A percentile compares a stretch with the other conserved stretches of the same genome.
phyloP scores from a whole-genome alignment of 305 asterid species.

The Ajuga reptans region DNA sequence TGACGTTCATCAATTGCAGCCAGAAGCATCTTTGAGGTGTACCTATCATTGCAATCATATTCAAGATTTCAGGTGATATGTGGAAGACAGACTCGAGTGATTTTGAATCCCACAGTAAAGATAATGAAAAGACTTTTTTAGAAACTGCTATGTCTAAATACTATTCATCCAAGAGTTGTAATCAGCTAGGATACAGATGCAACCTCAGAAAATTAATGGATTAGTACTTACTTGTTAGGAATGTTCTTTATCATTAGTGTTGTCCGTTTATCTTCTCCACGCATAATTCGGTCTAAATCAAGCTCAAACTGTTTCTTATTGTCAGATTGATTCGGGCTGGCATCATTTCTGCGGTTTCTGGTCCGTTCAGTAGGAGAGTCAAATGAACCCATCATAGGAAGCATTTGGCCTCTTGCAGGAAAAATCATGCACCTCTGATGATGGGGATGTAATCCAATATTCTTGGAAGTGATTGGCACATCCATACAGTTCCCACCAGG shows the following conservation, averaged over 20 bases:
- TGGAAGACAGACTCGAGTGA: neutral
- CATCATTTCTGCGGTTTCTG: slow-evolving; percentile 68
- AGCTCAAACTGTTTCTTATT: slow-evolving; percentile 97
- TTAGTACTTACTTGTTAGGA: slow-evolving; percentile 82
- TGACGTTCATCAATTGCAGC: slow-evolving; percentile 95
- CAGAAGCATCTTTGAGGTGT: slow-evolving; percentile 97
- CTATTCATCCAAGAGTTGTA: neutral
- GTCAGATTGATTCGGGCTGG: slow-evolving; percentile 58
- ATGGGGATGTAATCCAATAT: slow-evolving; percentile 64
- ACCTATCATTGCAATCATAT: slow-evolving; percentile 42
- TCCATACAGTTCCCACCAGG: slow-evolving; percentile 68
- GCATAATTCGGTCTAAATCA: slow-evolving; percentile 71
- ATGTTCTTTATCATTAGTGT: slow-evolving; percentile 98
- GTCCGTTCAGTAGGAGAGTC: slow-evolving; percentile 86
- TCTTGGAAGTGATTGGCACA: slow-evolving; percentile 53
- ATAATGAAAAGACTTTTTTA: no score
- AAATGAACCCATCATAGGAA: slow-evolving; percentile 68
- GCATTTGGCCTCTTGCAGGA: slow-evolving; percentile 87
- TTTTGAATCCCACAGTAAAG: no score
- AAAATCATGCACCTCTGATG: slow-evolving; percentile 80
- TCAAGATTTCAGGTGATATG: slow-evolving; percentile 12
- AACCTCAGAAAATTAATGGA: slow-evolving; percentile 4
- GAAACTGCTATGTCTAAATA: no score
- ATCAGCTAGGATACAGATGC: slow-evolving; percentile 7
- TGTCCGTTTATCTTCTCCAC: slow-evolving; percentile 96